Conservation (phyloP, 805 yeast genomes). For the Grigorovia transvaalensis region DNA sequence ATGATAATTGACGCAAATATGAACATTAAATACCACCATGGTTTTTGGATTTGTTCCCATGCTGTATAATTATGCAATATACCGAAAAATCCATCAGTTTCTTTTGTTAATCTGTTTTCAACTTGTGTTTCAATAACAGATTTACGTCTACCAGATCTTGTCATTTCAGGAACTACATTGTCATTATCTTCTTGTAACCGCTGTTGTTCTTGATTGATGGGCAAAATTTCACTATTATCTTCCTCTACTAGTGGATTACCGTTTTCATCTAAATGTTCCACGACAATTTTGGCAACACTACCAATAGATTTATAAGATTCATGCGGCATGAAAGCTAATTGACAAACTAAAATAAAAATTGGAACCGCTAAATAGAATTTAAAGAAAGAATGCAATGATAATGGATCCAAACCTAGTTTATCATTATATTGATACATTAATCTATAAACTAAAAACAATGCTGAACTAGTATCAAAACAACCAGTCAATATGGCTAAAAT, state of each 20-base stretch:
- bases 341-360: conserved; percentile 61
- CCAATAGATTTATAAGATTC: conserved; percentile 66
- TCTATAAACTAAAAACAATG: conserved; percentile 68
- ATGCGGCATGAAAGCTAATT: conserved; percentile 68
- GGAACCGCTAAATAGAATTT: conserved; percentile 63
- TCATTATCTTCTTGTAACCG: neutral
- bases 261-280: conserved; percentile 64
- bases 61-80: conserved; percentile 57
- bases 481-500: conserved; percentile 79
- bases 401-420: neutral
- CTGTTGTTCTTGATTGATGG: conserved; percentile 9
- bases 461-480: conserved; percentile 91
- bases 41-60: conserved; percentile 36
- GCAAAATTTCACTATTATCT: conserved; percentile 7
- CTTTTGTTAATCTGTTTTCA: conserved; percentile 41
- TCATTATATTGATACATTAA: conserved; percentile 40
- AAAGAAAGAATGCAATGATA: conserved; percentile 50
- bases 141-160: conserved; percentile 26
- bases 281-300: conserved; percentile 54
- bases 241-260: conserved; percentile 39
- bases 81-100: conserved; percentile 64
- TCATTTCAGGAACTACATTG: neutral
- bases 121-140: conserved; percentile 60
- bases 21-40: conserved; percentile 75
- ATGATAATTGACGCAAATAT: conserved; percentile 76